Percentiles rank a stretch among this genome's conserved stretches.
phyloP scores from a whole-genome alignment of 1,284 basidiomycete species.

The Ustilago sp. region DNA sequence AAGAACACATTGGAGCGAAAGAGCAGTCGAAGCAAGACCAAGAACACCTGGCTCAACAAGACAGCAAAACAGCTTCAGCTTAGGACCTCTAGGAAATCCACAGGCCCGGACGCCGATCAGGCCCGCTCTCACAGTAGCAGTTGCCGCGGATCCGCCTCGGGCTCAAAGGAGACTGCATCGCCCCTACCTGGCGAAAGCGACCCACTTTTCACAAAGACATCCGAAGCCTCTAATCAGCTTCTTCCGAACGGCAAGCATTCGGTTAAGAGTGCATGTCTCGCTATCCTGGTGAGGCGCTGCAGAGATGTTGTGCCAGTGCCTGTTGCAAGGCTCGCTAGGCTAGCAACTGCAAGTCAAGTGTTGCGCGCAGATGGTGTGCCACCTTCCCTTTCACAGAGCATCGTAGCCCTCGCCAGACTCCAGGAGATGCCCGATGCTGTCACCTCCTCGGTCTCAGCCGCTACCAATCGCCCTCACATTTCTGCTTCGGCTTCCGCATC shows the following conservation, averaged over 20 bases:
- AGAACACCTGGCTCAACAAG: constrained; percentile 60
- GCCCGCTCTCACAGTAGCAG: constrained; percentile 2
- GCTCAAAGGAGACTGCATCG: constrained; percentile 11
- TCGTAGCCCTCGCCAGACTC: constrained; percentile 23
- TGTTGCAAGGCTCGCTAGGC: constrained; percentile 61
- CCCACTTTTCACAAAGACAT: constrained; percentile 31
- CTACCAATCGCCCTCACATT: constrained; percentile 2
- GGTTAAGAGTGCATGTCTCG: constrained; percentile 50
- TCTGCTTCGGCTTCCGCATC: constrained; percentile 27
- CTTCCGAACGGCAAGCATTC: constrained; percentile 27
- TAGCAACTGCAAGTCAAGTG: constrained; percentile 37
- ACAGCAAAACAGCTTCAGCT: constrained; percentile 56
- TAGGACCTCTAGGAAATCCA: constrained; percentile 28
- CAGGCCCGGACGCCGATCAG: constrained; percentile 12
- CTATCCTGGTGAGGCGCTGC: constrained; percentile 59
- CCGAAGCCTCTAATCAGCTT: constrained; percentile 32
- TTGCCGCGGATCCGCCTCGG: constrained; percentile 19
- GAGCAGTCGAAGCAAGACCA: constrained; percentile 21
- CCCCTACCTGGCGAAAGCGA: constrained; percentile 7
- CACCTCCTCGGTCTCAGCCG: background rate
- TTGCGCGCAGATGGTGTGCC: constrained; percentile 15
- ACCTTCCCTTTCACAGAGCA: constrained; percentile 35
- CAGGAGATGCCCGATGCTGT: constrained; percentile 9
- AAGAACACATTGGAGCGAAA: background rate
- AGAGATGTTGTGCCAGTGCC: constrained; percentile 67